Base-by-base conservation (phyloP, 1,284 basidiomycete genomes). In the Rhodotorula sp. region DNA sequence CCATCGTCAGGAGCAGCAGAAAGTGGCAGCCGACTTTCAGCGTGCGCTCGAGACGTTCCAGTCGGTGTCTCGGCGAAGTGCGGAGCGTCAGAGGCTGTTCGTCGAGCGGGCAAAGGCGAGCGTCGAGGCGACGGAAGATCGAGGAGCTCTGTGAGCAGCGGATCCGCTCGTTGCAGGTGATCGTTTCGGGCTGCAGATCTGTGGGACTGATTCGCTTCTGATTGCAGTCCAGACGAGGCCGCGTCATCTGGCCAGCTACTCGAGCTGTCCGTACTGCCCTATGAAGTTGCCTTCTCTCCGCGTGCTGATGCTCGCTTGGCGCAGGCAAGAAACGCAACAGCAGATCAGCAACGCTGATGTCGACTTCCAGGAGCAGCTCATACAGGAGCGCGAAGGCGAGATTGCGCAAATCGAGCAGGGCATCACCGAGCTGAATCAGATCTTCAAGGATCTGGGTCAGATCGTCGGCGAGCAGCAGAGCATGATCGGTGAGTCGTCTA, bases 401-500 rank as follows among this genome's bases (percentile, higher is more conserved):
- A 99, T 99, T 68, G 87, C 90, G 55, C 94, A 98, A 79, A 99
- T 99, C 71, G 96, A 99, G 82, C 89, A 87, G 2, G 95, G 96
- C 10, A 97, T 99, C 64, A 93, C 97, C 78, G 95, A 99, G 80
- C 83, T 99, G 57, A 89, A 93, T 59, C 93, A 97, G 81, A 98
- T 99, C 77, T 99, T 99, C 85, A 87, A 92, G 53, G 95, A 99
- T 81, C 82, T 99, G 48, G 94, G 94, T 49, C 94, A 92, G 27
- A 86, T 99, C 54, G 94, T 99, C 2, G 88, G 89, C 74, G 92
- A 98, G 79, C 96, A 99, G 80, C 94, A 95, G 13, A 87, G 88
- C 39, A 92, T 98, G 89, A 85, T 99, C 64, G 93, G 94, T 95
- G 71, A 70, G 89, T 82, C 47, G 6, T 13, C 29, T 22, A 29